Percentiles rank a stretch among this genome's conserved stretches.
phyloP scores from a whole-genome alignment of 129 eudicot species.

The Centella asiatica region DNA sequence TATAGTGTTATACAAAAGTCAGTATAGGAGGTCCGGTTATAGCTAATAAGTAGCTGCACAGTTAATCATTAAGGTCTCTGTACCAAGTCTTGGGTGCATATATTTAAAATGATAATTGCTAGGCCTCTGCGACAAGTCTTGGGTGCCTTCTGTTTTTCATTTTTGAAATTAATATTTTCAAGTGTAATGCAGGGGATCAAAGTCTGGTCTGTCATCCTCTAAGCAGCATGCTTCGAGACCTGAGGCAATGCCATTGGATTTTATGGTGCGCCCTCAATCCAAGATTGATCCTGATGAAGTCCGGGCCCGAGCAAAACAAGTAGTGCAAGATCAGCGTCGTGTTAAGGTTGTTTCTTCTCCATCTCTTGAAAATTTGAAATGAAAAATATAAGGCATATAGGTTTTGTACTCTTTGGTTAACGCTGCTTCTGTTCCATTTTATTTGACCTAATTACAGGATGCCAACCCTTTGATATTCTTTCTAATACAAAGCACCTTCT shows the following conservation, averaged over 20 bases:
- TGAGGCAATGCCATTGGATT: constrained; percentile 91
- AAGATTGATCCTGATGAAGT: constrained; percentile 91
- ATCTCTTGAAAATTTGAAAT: neutral
- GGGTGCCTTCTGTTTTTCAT: neutral
- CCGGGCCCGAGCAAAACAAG: constrained; percentile 76
- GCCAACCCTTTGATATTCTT: too few species aligned
- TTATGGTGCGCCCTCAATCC: constrained; percentile 87
- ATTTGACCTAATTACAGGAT: too few species aligned
- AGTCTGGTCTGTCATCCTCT: constrained; percentile 68
- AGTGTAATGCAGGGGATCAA: constrained; percentile 48
- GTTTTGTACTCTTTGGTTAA: too few species aligned
- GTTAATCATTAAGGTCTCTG: neutral
- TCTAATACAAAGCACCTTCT: too few species aligned
- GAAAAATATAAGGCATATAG: neutral
- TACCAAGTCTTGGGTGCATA: neutral
- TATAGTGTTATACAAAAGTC: neutral
- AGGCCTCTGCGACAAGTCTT: too few species aligned
- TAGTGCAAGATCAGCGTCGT: constrained; percentile 77
- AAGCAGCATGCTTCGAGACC: constrained; percentile 75
- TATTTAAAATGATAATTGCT: too few species aligned
- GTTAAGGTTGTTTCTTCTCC: constrained; percentile 39
- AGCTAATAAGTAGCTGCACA: too few species aligned
- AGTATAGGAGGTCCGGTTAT: neutral
- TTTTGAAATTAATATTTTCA: neutral
- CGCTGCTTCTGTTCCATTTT: too few species aligned